These are phyloP conservation scores for Blastobotrys capitulatus DNA, from an alignment of 1,139 yeast species.

Conservation along the genomic window DNA sequence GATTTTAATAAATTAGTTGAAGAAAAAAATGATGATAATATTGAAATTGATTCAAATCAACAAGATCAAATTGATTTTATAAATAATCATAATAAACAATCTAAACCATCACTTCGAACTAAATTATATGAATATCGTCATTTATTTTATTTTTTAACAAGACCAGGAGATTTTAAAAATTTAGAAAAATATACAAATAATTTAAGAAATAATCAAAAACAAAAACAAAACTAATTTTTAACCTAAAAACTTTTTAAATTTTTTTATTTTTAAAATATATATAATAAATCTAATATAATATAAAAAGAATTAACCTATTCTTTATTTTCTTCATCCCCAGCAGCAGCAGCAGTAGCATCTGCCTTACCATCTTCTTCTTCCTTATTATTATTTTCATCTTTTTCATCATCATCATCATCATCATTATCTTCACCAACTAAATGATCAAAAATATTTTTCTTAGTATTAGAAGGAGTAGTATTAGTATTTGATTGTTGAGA, in stretches of 20 bases:
- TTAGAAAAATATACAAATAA: constrained; percentile 6
- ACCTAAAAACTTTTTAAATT: too few relatives aligned
- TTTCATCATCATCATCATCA: constrained; percentile 21
- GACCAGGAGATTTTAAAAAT: constrained; percentile 11
- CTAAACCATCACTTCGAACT: neutral
- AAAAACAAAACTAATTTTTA: neutral
- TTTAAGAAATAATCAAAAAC: neutral
- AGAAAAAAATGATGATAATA: neutral
- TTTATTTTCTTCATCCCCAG: too few relatives aligned
- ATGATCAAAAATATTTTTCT: constrained; percentile 27
- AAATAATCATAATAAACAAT: neutral
- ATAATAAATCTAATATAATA: too few relatives aligned
- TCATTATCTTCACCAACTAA: constrained; percentile 10
- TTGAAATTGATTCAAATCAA: neutral
- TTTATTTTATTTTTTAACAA: constrained; percentile 10
- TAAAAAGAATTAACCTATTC: too few relatives aligned
- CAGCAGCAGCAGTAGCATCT: neutral
- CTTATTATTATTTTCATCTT: constrained; percentile 13
- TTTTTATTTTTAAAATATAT: too few relatives aligned
- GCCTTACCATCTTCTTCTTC: constrained; percentile 17
- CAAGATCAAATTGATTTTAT: neutral
- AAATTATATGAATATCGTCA: neutral
- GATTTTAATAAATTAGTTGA: neutral
- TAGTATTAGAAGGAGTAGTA: constrained; percentile 20
- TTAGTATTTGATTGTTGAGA: constrained; percentile 10